Conservation (phyloP, 106 monocot genomes). For the Gastrodia elata region DNA sequence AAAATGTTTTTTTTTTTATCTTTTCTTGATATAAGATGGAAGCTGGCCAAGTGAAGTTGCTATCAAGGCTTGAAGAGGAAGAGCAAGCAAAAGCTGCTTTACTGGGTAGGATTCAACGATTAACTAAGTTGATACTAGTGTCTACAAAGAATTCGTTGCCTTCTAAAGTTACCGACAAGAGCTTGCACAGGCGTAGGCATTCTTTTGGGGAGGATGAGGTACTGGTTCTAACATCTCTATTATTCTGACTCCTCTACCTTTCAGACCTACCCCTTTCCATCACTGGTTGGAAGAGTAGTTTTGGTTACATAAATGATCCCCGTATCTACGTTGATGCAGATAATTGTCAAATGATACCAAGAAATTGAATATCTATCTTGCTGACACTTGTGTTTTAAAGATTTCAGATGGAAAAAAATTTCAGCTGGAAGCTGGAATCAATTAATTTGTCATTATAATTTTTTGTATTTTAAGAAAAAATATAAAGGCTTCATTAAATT, state of each 20-base stretch:
- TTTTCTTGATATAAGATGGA: conserved; percentile 53
- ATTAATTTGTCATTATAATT: too few relatives aligned
- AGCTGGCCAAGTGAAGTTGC: conserved; percentile 96
- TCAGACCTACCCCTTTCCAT: neutral
- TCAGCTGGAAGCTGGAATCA: neutral
- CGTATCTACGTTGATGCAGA: neutral
- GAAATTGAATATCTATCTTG: neutral
- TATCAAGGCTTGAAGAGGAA: conserved; percentile 90
- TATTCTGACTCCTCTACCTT: neutral
- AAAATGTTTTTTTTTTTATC: neutral
- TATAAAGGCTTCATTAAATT: too few relatives aligned
- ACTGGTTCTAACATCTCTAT: neutral
- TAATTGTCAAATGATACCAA: neutral
- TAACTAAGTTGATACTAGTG: conserved; percentile 90
- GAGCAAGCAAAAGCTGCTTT: conserved; percentile 95
- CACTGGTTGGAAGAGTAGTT: neutral
- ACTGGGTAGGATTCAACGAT: conserved; percentile 91
- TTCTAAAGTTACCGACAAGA: conserved; percentile 50
- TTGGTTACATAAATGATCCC: neutral
- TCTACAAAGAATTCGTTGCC: conserved; percentile 82
- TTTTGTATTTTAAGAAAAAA: too few relatives aligned
- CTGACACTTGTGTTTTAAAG: neutral
- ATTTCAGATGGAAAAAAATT: neutral
- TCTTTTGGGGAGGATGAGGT: conserved; percentile 99
- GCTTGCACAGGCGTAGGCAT: conserved; percentile 62